A percentile compares a stretch with the other conserved stretches of the same genome.
Evolutionary conservation across 2,329 filamentous ascomycete genomes (phyloP).

Genomic region (Aspergillus bombycis): DNA sequence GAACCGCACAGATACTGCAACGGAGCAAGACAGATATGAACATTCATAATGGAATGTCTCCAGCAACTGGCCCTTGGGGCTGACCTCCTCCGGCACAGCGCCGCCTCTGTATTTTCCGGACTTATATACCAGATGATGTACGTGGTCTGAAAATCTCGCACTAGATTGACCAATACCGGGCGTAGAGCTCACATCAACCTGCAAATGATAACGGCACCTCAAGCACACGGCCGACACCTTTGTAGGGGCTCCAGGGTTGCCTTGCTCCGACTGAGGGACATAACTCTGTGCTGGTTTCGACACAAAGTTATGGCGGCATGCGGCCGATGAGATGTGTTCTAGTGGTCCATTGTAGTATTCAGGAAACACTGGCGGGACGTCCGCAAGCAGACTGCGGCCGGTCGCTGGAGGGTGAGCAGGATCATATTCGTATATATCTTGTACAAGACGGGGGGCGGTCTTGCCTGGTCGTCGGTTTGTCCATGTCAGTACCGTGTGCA

Average conservation of each 20-base stretch:
- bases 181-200: slow-evolving; percentile 59
- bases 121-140: slow-evolving; percentile 64
- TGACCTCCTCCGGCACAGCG: slow-evolving; percentile 24
- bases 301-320: slow-evolving; percentile 64
- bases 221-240: slow-evolving; percentile 64
- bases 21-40: slow-evolving; percentile 60
- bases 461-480: slow-evolving; percentile 45
- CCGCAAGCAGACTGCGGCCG: slow-evolving; percentile 60
- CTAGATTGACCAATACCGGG: slow-evolving; percentile 47
- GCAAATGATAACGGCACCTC: slow-evolving; percentile 64
- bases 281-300: slow-evolving; percentile 60
- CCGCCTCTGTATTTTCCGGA: slow-evolving; percentile 37
- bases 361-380: slow-evolving; percentile 58
- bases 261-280: slow-evolving; percentile 46
- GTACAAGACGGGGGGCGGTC: slow-evolving; percentile 53
- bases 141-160: slow-evolving; percentile 53
- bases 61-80: slow-evolving; percentile 35
- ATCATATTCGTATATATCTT: slow-evolving; percentile 51
- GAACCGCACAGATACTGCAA: slow-evolving; percentile 56
- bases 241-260: slow-evolving; percentile 51
- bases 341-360: slow-evolving; percentile 38
- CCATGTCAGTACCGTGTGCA: slow-evolving; percentile 5
- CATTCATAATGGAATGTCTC: slow-evolving; percentile 61
- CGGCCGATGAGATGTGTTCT: slow-evolving; percentile 42
- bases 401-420: slow-evolving; percentile 45